Percentiles rank a stretch among this genome's conserved stretches.
Evolutionary conservation across 495 filamentous ascomycete genomes (phyloP).

Genomic region (Penicillium coffeae): DNA sequence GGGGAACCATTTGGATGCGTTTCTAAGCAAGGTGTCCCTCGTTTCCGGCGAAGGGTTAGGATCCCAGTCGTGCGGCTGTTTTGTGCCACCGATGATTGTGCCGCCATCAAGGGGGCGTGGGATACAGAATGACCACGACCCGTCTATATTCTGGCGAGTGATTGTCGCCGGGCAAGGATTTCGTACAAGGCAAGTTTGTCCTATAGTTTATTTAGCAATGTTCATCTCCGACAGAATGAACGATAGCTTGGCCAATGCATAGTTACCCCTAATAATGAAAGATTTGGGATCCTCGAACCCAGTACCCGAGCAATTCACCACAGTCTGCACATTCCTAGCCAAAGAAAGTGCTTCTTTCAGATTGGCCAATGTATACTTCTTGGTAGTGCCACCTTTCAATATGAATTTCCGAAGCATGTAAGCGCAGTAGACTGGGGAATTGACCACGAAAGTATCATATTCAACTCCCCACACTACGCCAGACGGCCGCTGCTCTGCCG

Average conservation of each 20-base stretch:
- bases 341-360: slow-evolving; percentile 47
- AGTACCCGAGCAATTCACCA: slow-evolving; percentile 57
- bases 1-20: slow-evolving; percentile 44
- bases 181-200: slow-evolving; percentile 44
- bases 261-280: slow-evolving; percentile 53
- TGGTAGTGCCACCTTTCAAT: slow-evolving; percentile 44
- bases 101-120: slow-evolving; percentile 57
- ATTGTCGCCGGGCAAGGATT: slow-evolving; percentile 49
- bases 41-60: slow-evolving; percentile 43
- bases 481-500: slow-evolving; percentile 36
- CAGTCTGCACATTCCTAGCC: slow-evolving; percentile 34
- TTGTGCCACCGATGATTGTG: slow-evolving; percentile 62
- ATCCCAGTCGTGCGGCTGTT: slow-evolving; percentile 55
- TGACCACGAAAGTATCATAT: slow-evolving; percentile 57
- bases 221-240: not conserved
- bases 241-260: not conserved
- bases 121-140: slow-evolving; percentile 58
- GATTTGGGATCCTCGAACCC: slow-evolving; percentile 51
- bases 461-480: slow-evolving; percentile 52
- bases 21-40: slow-evolving; percentile 42
- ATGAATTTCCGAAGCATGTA: slow-evolving; percentile 52
- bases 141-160: slow-evolving; percentile 57
- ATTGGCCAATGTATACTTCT: slow-evolving; percentile 40
- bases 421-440: slow-evolving; percentile 59
- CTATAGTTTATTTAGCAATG: slow-evolving; percentile 11